Evolutionary conservation across 176 grass and related monocot genomes (phyloP), one percentile per base, ranked within the genome.

Genomic region (Eremochloa ophiuroides): DNA sequence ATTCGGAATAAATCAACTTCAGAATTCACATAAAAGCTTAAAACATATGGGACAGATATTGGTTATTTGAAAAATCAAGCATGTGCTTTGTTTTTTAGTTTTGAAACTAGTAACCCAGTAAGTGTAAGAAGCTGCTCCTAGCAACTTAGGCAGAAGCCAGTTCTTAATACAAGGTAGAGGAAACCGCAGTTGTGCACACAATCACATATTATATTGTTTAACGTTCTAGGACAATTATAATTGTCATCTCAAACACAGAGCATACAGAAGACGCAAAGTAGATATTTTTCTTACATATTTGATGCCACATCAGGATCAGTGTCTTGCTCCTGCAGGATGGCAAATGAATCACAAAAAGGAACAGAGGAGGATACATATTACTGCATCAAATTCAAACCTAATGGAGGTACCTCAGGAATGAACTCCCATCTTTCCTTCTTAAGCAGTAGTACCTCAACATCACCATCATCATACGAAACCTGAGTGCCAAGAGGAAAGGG

Each of bases 381-480:
- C 22, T 1, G 6, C 8, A 71, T 25, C 23, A 59, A 61, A 38
- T 71, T 25, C 29, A 59, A 66, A 38, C 33, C 68, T 71, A 30
- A 78, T 50, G 30, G 22, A 75, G 83, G 80, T 53, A 90, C 91
- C 82, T 77, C 84, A 72, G 26, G 48, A 76, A 87, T 66, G 22
- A 92, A 67, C 9, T 92, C 85, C 94, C 94, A 97, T 42, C 15
- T 80, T 76, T 97, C 94, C 4, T 92, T 71, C 83, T 72, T 78
- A 15, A 97, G 87, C 0, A 37, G 0, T 73, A 97, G 66, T 64
- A 62, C 34, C 75, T 97, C 94, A 51, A 92, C 20, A 73, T 97
- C 94, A 18, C 92, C 94, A 75, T 94, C 94, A 76, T 94, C 90
- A 89, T 97, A 97, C 1, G 80, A 40, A 83, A 97, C 79, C 91